These are phyloP conservation scores for Neurospora sp. DNA, from an alignment of 495 filamentous ascomycete species.

Conservation along the genomic window DNA sequence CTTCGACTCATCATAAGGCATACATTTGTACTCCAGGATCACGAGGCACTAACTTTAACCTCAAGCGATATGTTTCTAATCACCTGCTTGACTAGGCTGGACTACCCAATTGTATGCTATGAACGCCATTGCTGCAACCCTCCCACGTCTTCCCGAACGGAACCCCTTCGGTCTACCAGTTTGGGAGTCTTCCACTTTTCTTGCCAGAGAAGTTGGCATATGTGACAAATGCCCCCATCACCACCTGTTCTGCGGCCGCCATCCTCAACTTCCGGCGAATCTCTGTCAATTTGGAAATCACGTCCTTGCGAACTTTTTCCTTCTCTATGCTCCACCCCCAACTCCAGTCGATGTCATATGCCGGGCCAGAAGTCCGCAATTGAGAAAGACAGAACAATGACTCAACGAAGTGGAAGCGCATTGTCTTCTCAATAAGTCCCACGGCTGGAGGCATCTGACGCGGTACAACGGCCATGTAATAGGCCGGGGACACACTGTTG, in stretches of 20 bases:
- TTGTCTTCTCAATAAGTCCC: background rate
- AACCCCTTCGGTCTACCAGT: background rate
- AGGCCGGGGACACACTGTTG: background rate
- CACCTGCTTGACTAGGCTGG: background rate
- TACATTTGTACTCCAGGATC: background rate
- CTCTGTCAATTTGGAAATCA: background rate
- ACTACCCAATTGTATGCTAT: background rate
- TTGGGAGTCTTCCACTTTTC: background rate
- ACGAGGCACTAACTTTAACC: background rate
- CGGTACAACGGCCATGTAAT: background rate
- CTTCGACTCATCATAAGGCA: background rate
- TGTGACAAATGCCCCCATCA: background rate
- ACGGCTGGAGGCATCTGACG: accelerated
- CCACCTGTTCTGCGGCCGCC: background rate
- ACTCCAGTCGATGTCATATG: background rate
- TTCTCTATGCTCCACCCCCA: background rate
- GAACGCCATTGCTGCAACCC: background rate
- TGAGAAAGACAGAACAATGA: background rate
- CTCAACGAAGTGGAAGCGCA: background rate
- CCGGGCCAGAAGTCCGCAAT: background rate
- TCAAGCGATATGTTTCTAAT: background rate
- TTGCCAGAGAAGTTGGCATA: background rate
- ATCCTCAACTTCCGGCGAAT: background rate
- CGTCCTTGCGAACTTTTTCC: background rate
- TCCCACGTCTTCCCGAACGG: background rate